phyloP scores from a whole-genome alignment of 2,329 filamentous ascomycete genomes.

The Knufia fluminis region DNA sequence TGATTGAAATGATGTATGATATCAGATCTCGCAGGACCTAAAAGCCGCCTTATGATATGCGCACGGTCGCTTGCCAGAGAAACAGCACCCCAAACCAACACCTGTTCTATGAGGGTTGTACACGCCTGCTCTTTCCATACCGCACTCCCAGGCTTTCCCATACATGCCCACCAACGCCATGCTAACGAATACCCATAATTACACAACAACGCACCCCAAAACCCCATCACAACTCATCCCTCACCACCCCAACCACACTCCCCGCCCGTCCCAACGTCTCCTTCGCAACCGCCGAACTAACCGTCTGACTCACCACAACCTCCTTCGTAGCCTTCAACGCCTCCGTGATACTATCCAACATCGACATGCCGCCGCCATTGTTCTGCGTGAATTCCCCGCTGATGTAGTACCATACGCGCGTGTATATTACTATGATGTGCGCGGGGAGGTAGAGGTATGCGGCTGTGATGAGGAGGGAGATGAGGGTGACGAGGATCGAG shows the following conservation, averaged over 20 bases:
- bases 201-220: background rate
- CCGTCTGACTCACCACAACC: background rate
- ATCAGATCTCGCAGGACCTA: too few species aligned
- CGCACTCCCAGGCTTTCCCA: too few species aligned
- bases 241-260: background rate
- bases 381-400: slow-evolving; percentile 54
- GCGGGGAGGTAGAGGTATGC: slow-evolving; percentile 87
- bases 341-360: background rate
- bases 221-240: slow-evolving; percentile 5
- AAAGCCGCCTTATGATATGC: too few species aligned
- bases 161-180: slow-evolving; percentile 1
- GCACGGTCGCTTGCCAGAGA: too few species aligned
- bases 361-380: background rate
- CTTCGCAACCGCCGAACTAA: slow-evolving; percentile 2
- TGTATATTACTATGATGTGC: slow-evolving; percentile 72
- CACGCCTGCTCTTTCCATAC: too few species aligned
- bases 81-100: too few species aligned
- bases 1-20: too few species aligned
- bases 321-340: slow-evolving; percentile 4
- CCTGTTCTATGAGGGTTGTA: too few species aligned
- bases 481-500: slow-evolving; percentile 81
- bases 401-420: slow-evolving; percentile 90
- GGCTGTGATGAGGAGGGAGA: slow-evolving; percentile 77
- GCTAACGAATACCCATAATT: background rate
- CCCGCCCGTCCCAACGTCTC: background rate